Evolutionary conservation across 192 early-diverging fungal species (phyloP).

Genomic region (Dispira parvispora): DNA sequence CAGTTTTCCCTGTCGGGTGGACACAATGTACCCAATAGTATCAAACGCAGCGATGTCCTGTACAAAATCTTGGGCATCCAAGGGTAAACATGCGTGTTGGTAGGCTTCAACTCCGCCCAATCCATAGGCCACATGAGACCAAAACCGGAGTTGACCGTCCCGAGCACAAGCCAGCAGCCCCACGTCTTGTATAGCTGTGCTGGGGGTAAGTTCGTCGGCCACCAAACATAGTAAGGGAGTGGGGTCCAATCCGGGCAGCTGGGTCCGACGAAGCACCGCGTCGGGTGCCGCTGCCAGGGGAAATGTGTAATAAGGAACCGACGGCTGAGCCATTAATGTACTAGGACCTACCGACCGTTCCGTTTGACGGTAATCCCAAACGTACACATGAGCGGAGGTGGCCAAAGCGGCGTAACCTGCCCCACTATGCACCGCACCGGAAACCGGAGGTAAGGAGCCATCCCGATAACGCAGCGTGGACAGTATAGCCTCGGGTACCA

Average conservation of each 20-base stretch:
- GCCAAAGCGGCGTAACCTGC: slow-evolving; percentile 5
- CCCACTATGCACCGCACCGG: slow-evolving; percentile 1
- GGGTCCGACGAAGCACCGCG: slow-evolving; percentile 4
- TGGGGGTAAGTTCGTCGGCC: neutral
- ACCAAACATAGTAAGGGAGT: neutral
- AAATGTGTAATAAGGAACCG: slow-evolving; percentile 13
- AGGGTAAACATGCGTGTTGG: slow-evolving; percentile 2
- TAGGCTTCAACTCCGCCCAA: slow-evolving; percentile 22
- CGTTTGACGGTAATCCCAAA: slow-evolving; percentile 7
- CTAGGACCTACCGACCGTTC: neutral
- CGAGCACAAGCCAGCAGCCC: slow-evolving; percentile 20
- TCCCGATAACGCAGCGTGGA: neutral
- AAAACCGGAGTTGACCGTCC: slow-evolving; percentile 24
- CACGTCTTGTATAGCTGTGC: slow-evolving; percentile 12
- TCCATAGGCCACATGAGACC: slow-evolving; percentile 26
- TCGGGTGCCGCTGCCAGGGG: slow-evolving; percentile 17
- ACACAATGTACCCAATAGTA: slow-evolving; percentile 15
- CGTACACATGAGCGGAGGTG: slow-evolving; percentile 7
- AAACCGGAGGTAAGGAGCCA: neutral
- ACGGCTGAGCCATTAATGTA: neutral
- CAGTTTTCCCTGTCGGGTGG: slow-evolving; percentile 18
- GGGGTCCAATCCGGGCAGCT: slow-evolving; percentile 5
- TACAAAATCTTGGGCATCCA: slow-evolving; percentile 15
- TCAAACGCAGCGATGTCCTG: slow-evolving; percentile 14
- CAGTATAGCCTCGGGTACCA: neutral